phyloP scores from a whole-genome alignment of 1,284 basidiomycete genomes.

The Athelia sp. region DNA sequence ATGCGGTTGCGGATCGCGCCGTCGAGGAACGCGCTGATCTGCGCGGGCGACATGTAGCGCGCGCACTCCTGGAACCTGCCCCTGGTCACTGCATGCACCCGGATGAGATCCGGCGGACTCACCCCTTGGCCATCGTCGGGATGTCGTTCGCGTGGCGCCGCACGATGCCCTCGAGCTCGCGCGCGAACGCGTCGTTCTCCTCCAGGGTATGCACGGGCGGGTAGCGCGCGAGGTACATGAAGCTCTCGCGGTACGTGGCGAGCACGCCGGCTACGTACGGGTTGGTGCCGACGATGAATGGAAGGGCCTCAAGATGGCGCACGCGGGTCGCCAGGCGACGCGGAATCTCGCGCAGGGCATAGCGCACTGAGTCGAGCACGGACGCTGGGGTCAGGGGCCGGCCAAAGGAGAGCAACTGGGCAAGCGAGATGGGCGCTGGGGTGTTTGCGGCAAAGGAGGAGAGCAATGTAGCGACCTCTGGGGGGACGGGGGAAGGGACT shows the following conservation, averaged over 20 bases:
- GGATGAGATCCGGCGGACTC: too few relatives aligned
- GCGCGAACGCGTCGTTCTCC: slow-evolving; percentile 69
- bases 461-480: slow-evolving; percentile 44
- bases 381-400: slow-evolving; percentile 64
- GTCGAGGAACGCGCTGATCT: slow-evolving; percentile 79
- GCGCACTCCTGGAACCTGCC: slow-evolving; percentile 86
- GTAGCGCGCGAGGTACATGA: slow-evolving; percentile 70
- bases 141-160: slow-evolving; percentile 83
- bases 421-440: slow-evolving; percentile 62
- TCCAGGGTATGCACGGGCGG: slow-evolving; percentile 60
- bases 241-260: slow-evolving; percentile 70
- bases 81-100: not conserved
- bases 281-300: slow-evolving; percentile 88
- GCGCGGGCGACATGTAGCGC: slow-evolving; percentile 74
- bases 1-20: slow-evolving; percentile 86
- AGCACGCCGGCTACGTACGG: slow-evolving; percentile 79
- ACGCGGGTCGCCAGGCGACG: slow-evolving; percentile 68
- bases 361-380: slow-evolving; percentile 62
- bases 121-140: slow-evolving; percentile 87
- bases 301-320: slow-evolving; percentile 63
- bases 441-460: slow-evolving; percentile 48
- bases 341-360: slow-evolving; percentile 70
- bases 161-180: slow-evolving; percentile 68
- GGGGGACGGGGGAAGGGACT: slow-evolving; percentile 21
- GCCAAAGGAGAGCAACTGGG: slow-evolving; percentile 67